Evolutionary conservation across 2,329 filamentous ascomycete genomes (phyloP).

Genomic region (Geosmithia flava): DNA sequence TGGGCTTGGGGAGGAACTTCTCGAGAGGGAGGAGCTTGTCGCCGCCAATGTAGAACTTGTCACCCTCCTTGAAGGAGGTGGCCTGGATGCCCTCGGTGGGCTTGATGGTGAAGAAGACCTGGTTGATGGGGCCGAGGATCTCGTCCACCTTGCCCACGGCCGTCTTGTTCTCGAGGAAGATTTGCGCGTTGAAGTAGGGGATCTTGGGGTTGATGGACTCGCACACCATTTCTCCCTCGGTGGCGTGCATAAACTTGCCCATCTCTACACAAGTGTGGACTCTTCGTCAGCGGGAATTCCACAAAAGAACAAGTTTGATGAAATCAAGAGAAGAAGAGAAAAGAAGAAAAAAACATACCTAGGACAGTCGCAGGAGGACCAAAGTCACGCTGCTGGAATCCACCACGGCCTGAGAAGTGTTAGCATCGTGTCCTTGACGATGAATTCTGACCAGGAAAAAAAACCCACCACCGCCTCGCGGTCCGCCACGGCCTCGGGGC

Average conservation of each 20-base stretch:
- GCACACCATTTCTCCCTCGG: slow-evolving; percentile 97
- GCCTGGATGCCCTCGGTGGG: slow-evolving; percentile 93
- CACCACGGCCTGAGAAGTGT: slow-evolving; percentile 17
- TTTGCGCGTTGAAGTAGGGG: slow-evolving; percentile 97
- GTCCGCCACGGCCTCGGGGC: slow-evolving; percentile 20
- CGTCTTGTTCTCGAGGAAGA: slow-evolving; percentile 98
- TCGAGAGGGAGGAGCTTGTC: slow-evolving; percentile 94
- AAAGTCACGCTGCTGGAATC: slow-evolving; percentile 26
- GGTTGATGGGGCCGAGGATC: slow-evolving; percentile 92
- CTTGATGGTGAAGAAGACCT: slow-evolving; percentile 98
- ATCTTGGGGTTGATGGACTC: slow-evolving; percentile 90
- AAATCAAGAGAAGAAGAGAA: no score
- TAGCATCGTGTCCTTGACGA: background rate
- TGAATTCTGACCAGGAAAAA: slow-evolving; percentile 1
- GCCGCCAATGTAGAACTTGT: slow-evolving; percentile 92
- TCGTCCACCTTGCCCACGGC: slow-evolving; percentile 95
- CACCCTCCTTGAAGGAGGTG: slow-evolving; percentile 84
- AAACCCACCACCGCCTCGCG: slow-evolving; percentile 18
- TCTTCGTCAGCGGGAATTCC: no score
- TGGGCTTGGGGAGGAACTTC: slow-evolving; percentile 93
- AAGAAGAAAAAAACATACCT: slow-evolving; percentile 12
- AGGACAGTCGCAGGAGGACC: slow-evolving; percentile 23
- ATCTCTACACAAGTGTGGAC: slow-evolving; percentile 47
- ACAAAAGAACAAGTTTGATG: no score
- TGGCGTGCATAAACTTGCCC: slow-evolving; percentile 86